phyloP scores from a whole-genome alignment of 306 rosid species.

The Spatholobus suberectus region DNA sequence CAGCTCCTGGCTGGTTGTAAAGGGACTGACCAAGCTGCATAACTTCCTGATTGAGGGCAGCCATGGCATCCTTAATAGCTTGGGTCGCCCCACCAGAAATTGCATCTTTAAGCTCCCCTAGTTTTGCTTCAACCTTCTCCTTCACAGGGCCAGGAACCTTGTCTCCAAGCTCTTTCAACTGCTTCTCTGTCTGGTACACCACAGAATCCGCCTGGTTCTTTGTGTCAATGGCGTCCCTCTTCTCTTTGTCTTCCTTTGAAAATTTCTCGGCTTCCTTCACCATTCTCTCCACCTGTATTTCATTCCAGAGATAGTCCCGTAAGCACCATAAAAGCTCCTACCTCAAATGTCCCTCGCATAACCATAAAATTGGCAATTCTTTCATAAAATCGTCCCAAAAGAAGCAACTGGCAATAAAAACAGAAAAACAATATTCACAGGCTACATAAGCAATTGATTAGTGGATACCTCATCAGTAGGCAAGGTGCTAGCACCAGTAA shows the following conservation, averaged over 20 bases:
- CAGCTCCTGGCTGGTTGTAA: slow-evolving; percentile 87
- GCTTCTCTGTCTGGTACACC: slow-evolving; percentile 95
- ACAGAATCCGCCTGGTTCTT: slow-evolving; percentile 96
- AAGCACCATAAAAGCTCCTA: not conserved
- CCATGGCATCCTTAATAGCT: slow-evolving; percentile 82
- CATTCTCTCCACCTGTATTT: slow-evolving; percentile 79
- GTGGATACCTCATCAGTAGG: slow-evolving; percentile 84
- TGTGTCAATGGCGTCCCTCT: slow-evolving; percentile 90
- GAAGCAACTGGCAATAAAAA: not conserved
- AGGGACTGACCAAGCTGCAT: slow-evolving; percentile 93
- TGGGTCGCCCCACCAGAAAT: slow-evolving; percentile 81
- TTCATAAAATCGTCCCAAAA: not conserved
- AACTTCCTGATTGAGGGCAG: slow-evolving; percentile 94
- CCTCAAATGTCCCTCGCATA: not conserved
- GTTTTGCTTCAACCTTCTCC: slow-evolving; percentile 89
- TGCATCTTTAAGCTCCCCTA: slow-evolving; percentile 85
- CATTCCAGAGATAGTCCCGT: slow-evolving; percentile 14
- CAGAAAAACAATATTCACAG: not conserved
- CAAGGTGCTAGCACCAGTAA: slow-evolving; percentile 97
- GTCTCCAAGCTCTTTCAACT: slow-evolving; percentile 89
- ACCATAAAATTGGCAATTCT: not conserved
- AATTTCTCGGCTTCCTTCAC: slow-evolving; percentile 82
- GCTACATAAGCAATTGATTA: not conserved
- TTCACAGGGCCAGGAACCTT: slow-evolving; percentile 91
- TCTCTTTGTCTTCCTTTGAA: slow-evolving; percentile 88